Evolutionary conservation across 768 basidiomycete species (phyloP), one percentile per base, ranked within the genome.

Genomic region (Tricholoma sp.): DNA sequence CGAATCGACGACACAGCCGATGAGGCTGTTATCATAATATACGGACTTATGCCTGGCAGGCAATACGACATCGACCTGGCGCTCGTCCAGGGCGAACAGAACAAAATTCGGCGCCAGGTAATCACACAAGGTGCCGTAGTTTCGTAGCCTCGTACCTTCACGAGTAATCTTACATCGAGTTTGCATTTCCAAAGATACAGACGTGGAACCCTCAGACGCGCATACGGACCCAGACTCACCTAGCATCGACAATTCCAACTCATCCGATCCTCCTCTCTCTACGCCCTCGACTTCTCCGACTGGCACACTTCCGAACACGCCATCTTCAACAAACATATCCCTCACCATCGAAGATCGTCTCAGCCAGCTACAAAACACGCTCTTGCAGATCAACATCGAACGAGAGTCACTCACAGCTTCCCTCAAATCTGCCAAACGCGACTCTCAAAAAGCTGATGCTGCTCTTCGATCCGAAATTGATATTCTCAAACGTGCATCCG

Each of bases 21-120:
- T 62, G 89, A 96, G 66, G 94, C 92, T 0, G 83, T 95, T 56
- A 91, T 97, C 53, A 90, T 96, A 57, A 83, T 98, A 24, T 94
- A 93, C 58, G 92, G 91, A 1, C 77, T 98, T 47, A 82, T 89
- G 76, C 94, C 93, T 3, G 90, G 90, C 1, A 81, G 90, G 56
- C 89, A 91, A 67, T 97, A 97, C 64, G 93, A 97, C 65, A 85
- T 97, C 52, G 90, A 94, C 65, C 75, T 97, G 10, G 86, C 81
- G 1, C 79, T 95, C 24, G 84, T 87, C 4, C 83, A 84, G 8
- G 79, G 78, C 5, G 85, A 83, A 22, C 76, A 82, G 61, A 74
- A 67, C 52, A 72, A 63, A 34, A 74, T 88, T 21, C 75, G 82
- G 37, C 79, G 78, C 54, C 84, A 87, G 64, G 83, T 94, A 58